Evolutionary conservation across 2,329 filamentous ascomycete species (phyloP).

Genomic region (Fusarium sp.): DNA sequence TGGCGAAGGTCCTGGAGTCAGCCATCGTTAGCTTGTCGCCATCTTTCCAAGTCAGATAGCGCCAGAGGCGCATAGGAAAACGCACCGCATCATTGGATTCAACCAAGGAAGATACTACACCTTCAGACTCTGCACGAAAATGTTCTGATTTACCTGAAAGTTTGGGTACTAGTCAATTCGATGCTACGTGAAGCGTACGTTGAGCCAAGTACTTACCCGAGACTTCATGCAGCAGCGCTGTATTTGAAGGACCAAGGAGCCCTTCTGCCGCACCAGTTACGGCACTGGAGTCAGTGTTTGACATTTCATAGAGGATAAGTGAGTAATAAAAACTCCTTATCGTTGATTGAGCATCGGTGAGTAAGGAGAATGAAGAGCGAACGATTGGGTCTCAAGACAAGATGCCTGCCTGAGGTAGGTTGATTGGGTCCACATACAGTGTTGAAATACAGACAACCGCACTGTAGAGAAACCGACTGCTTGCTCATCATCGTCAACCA

Average conservation of each 20-base stretch:
- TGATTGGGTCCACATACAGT: not conserved
- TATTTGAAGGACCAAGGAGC: constrained; percentile 28
- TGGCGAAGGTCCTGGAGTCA: constrained; percentile 14
- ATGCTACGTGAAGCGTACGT: not conserved
- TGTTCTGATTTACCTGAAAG: not conserved
- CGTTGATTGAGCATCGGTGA: not conserved
- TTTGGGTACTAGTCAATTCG: not conserved
- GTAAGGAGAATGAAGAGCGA: not conserved
- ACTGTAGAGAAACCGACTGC: not conserved
- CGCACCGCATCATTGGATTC: not conserved
- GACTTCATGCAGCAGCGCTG: constrained; percentile 14
- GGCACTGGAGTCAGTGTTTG: not conserved
- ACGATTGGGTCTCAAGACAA: not conserved
- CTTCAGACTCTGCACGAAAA: not conserved
- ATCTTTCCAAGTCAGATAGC: not conserved
- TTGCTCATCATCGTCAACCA: not conserved
- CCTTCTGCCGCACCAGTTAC: constrained; percentile 1
- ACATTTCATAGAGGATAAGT: not conserved
- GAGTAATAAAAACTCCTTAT: not conserved
- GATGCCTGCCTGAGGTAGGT: not conserved
- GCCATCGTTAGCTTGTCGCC: constrained; percentile 7
- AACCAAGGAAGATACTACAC: not conserved
- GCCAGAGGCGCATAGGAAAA: not conserved
- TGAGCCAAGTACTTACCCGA: constrained; percentile 12
- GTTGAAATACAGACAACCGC: rapidly evolving